phyloP scores from a whole-genome alignment of 306 rosid genomes.

The Cicer yamashitae region DNA sequence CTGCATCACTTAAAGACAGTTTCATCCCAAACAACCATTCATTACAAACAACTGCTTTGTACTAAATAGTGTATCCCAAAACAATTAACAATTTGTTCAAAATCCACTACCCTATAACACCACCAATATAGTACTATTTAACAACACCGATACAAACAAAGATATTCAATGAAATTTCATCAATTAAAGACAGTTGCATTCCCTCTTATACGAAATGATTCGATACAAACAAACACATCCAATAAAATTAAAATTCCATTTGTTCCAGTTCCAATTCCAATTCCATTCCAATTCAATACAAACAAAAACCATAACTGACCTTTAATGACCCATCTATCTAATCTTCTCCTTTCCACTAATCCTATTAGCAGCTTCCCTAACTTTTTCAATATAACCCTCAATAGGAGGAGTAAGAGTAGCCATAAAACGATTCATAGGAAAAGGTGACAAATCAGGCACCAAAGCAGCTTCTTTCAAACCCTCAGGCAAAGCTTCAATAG shows the following conservation, averaged over 20 bases:
- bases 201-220: neutral
- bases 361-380: conserved; percentile 81
- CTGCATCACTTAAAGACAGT: conserved; percentile 5
- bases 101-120: neutral
- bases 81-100: neutral
- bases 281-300: neutral
- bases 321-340: conserved; percentile 45
- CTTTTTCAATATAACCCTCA: conserved; percentile 71
- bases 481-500: conserved; percentile 86
- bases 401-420: conserved; percentile 92
- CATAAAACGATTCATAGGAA: conserved; percentile 74
- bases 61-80: neutral
- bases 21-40: conserved; percentile 6
- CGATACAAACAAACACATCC: conserved; percentile 7
- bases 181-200: neutral
- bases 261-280: neutral
- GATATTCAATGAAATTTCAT: neutral
- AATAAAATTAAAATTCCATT: neutral
- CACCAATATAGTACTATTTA: neutral
- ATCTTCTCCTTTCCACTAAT: conserved; percentile 78
- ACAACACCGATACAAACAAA: neutral
- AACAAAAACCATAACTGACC: conserved; percentile 22
- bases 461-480: conserved; percentile 73
- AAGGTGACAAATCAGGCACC: conserved; percentile 81
- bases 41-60: neutral